These are phyloP conservation scores for Xylaria grammica DNA, from an alignment of 495 filamentous ascomycete genomes.

Conservation along the genomic window DNA sequence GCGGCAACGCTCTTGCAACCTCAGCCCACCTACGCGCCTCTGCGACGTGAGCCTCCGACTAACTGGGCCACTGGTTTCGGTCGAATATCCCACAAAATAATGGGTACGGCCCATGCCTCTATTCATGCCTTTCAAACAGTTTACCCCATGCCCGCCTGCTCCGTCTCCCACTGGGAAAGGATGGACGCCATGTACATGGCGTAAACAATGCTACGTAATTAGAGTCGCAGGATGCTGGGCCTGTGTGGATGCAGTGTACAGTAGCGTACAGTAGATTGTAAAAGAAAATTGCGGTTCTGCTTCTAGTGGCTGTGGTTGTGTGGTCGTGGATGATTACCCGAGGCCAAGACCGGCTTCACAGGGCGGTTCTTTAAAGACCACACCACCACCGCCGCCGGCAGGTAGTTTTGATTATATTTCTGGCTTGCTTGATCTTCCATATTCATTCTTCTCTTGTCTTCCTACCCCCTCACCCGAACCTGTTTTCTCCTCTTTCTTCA, in stretches of 20 bases:
- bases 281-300: too few relatives aligned
- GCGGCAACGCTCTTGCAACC: constrained; percentile 15
- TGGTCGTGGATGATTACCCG: not conserved
- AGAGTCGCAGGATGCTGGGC: not conserved
- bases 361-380: constrained; percentile 14
- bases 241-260: too few relatives aligned
- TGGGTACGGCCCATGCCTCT: not conserved
- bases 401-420: not conserved
- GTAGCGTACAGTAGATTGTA: too few relatives aligned
- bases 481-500: constrained; percentile 2
- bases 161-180: not conserved
- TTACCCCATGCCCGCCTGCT: not conserved
- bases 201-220: too few relatives aligned
- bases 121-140: constrained; percentile 1
- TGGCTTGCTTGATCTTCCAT: constrained; percentile 15
- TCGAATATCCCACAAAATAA: not conserved
- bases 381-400: not conserved
- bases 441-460: constrained; percentile 12
- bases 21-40: constrained; percentile 8
- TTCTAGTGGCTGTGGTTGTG: not conserved
- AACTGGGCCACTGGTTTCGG: not conserved
- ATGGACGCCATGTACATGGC: not conserved
- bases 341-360: constrained; percentile 10
- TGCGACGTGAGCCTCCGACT: constrained; percentile 18
- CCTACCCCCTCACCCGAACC: not conserved